These are phyloP conservation scores for Penicillium sp. DNA, from an alignment of 2,329 filamentous ascomycete genomes.

Conservation along the genomic window DNA sequence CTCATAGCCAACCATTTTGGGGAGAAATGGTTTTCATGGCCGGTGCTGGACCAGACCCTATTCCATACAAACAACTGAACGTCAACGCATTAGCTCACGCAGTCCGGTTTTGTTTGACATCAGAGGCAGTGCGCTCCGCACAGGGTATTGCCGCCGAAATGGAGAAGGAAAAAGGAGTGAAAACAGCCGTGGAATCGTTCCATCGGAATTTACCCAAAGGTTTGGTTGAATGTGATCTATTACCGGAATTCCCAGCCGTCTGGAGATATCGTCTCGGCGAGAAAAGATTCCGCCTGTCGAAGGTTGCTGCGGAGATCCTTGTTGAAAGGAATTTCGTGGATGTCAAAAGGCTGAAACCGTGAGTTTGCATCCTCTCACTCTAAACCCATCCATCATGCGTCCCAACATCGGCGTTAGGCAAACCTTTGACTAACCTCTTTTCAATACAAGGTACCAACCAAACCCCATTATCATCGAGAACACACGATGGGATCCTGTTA, in stretches of 20 bases:
- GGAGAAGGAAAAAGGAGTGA: slow-evolving; percentile 40
- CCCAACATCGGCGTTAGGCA: not conserved
- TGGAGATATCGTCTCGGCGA: slow-evolving; percentile 25
- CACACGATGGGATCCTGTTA: slow-evolving; percentile 32
- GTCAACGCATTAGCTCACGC: slow-evolving; percentile 45
- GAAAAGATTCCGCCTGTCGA: slow-evolving; percentile 18
- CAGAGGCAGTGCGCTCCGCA: slow-evolving; percentile 36
- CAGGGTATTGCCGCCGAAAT: slow-evolving; percentile 38
- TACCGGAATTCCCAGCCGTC: slow-evolving; percentile 24
- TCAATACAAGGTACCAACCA: not conserved
- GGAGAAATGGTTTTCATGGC: slow-evolving; percentile 50
- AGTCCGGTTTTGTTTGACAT: slow-evolving; percentile 44
- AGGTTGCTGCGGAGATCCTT: slow-evolving; percentile 19
- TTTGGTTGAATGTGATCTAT: slow-evolving; percentile 21
- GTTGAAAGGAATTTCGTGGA: slow-evolving; percentile 18
- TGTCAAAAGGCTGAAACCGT: slow-evolving; percentile 4
- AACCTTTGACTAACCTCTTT: not conserved
- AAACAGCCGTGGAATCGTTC: slow-evolving; percentile 44
- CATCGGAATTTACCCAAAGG: slow-evolving; percentile 34
- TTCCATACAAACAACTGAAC: slow-evolving; percentile 47
- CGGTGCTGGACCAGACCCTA: slow-evolving; percentile 49
- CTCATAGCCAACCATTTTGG: slow-evolving; percentile 51
- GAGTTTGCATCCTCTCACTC: not conserved
- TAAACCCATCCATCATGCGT: too few relatives aligned
- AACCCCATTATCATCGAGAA: slow-evolving; percentile 27